Evolutionary conservation across 2,329 filamentous ascomycete species (phyloP).

Genomic region (Colletotrichum cordylinicola): DNA sequence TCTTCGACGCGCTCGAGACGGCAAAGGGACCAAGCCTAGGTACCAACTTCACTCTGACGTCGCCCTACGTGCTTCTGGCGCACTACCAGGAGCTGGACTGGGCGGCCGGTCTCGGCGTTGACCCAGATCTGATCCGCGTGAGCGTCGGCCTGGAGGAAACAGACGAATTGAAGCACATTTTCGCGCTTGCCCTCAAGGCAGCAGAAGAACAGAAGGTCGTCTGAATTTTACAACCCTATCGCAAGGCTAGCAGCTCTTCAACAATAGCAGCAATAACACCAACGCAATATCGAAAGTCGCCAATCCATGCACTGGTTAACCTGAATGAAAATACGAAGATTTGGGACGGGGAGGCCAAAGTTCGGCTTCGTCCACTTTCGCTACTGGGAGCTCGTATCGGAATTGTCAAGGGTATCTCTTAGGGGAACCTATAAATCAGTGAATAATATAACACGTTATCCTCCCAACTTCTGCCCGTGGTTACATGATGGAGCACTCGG

Average conservation of each 20-base stretch:
- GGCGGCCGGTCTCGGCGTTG: slow-evolving; percentile 82
- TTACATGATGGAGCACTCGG: slow-evolving; percentile 68
- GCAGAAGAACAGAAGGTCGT: slow-evolving; percentile 36
- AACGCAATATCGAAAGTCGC: background rate
- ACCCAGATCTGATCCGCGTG: slow-evolving; percentile 80
- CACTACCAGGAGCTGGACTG: slow-evolving; percentile 94
- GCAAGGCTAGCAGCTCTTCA: background rate
- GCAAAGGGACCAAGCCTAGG: slow-evolving; percentile 94
- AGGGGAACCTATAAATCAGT: background rate
- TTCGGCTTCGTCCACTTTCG: background rate
- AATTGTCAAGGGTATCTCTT: slow-evolving; percentile 17
- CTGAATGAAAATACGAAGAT: background rate
- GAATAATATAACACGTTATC: background rate
- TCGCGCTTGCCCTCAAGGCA: slow-evolving; percentile 73
- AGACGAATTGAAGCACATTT: slow-evolving; percentile 65
- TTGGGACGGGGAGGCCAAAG: background rate
- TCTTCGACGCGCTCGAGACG: slow-evolving; percentile 86
- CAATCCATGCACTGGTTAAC: background rate
- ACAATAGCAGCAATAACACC: background rate
- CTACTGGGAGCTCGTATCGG: background rate
- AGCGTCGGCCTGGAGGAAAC: slow-evolving; percentile 90
- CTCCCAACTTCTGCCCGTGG: background rate
- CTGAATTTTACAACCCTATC: background rate
- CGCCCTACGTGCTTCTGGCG: slow-evolving; percentile 88
- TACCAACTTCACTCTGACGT: slow-evolving; percentile 94